Conservation (phyloP, 257 asterid genomes). For the Verbascum thapsus region DNA sequence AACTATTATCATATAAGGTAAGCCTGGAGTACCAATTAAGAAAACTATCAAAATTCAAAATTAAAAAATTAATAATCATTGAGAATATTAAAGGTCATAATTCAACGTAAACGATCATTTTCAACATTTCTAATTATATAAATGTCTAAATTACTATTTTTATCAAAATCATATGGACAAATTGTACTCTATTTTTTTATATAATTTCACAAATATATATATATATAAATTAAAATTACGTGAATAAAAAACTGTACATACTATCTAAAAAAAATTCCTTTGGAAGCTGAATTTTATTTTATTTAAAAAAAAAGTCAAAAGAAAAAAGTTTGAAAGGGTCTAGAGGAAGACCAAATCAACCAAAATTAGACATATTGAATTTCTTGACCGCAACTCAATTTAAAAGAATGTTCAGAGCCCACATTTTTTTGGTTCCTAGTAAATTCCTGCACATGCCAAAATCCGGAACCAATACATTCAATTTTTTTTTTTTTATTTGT, state of each 20-base stretch:
- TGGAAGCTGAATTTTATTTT: too few relatives aligned
- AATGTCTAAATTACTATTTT: too few relatives aligned
- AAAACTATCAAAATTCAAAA: too few relatives aligned
- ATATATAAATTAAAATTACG: too few relatives aligned
- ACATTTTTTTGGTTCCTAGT: neutral
- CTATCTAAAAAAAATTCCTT: too few relatives aligned
- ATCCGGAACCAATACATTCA: neutral
- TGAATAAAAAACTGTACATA: too few relatives aligned
- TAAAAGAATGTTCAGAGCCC: neutral
- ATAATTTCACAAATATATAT: too few relatives aligned
- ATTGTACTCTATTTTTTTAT: too few relatives aligned
- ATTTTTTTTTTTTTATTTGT: too few relatives aligned
- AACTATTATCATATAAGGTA: neutral
- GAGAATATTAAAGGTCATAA: neutral
- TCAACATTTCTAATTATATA: too few relatives aligned
- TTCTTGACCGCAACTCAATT: conserved; percentile 14
- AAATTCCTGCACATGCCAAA: neutral
- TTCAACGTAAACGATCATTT: neutral
- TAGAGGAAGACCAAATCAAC: conserved; percentile 21
- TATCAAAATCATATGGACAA: too few relatives aligned
- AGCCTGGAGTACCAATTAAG: neutral
- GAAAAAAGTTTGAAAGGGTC: conserved; percentile 20
- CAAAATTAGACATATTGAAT: neutral
- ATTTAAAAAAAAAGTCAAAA: neutral
- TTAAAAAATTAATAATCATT: neutral